These are phyloP conservation scores for Sphagnum contortum DNA, from an alignment of 225 moss, liverwort and hornwort genomes.

Conservation along the genomic window DNA sequence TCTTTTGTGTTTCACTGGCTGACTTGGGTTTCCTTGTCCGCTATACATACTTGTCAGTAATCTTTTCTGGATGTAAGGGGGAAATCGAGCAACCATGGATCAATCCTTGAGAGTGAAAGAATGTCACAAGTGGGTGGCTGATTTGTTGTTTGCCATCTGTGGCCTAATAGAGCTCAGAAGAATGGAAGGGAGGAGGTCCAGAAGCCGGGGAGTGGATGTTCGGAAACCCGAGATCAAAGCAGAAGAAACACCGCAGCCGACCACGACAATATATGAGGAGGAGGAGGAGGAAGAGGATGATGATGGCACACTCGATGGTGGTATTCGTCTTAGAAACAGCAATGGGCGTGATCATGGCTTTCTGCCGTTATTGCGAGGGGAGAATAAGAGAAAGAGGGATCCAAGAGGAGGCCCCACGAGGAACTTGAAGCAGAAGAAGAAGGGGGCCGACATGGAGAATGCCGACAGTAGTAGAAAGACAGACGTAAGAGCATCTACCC, in stretches of 20 bases:
- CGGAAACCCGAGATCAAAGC: slow-evolving; percentile 18
- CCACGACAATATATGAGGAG: slow-evolving; percentile 5
- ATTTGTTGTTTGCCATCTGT: too few species aligned
- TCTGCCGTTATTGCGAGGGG: slow-evolving; percentile 60
- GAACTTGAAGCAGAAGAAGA: slow-evolving; percentile 33
- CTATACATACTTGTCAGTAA: too few species aligned
- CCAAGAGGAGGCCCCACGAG: slow-evolving; percentile 60
- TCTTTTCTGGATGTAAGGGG: too few species aligned
- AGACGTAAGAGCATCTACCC: too few species aligned
- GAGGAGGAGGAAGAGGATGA: not conserved
- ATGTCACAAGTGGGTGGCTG: too few species aligned
- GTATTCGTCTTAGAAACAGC: not conserved
- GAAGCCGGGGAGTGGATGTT: slow-evolving; percentile 4
- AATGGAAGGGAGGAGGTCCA: slow-evolving; percentile 49
- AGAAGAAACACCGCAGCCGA: slow-evolving; percentile 2
- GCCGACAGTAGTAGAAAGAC: too few species aligned
- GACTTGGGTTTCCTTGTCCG: too few species aligned
- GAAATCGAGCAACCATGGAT: too few species aligned
- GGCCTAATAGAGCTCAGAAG: not conserved
- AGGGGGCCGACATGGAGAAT: too few species aligned
- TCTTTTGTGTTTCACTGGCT: too few species aligned
- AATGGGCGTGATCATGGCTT: slow-evolving; percentile 1
- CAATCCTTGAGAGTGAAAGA: too few species aligned
- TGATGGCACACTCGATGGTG: too few species aligned
- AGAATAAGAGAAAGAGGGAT: slow-evolving; percentile 81